Conservation (phyloP, 495 filamentous ascomycete genomes). For the Neurospora sp. region DNA sequence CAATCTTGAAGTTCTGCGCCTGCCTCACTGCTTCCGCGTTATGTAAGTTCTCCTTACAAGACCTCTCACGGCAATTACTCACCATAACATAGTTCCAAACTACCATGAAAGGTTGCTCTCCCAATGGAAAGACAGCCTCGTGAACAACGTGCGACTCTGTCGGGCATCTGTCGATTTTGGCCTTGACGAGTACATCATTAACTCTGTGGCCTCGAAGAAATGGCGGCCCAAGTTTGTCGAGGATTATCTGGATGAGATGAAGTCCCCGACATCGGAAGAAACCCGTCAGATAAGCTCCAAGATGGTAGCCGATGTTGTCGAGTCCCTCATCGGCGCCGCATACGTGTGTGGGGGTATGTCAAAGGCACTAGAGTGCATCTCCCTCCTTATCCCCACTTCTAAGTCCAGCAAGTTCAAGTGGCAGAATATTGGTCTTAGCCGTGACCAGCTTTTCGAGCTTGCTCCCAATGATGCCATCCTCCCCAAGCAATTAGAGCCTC, state of each 20-base stretch:
- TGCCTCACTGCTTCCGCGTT: slow-evolving; percentile 57
- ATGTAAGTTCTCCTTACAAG: slow-evolving; percentile 17
- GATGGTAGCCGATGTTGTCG: slow-evolving; percentile 80
- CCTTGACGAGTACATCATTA: slow-evolving; percentile 67
- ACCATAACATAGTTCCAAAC: slow-evolving; percentile 33
- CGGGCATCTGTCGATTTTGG: slow-evolving; percentile 51
- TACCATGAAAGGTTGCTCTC: slow-evolving; percentile 79
- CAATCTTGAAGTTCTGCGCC: slow-evolving; percentile 68
- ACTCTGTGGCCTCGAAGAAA: slow-evolving; percentile 34
- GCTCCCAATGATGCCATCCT: slow-evolving; percentile 19
- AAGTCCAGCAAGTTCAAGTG: slow-evolving; percentile 40
- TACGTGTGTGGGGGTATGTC: slow-evolving; percentile 59
- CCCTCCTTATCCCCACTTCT: slow-evolving; percentile 46
- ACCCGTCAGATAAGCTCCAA: slow-evolving; percentile 55
- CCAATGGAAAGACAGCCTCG: slow-evolving; percentile 52
- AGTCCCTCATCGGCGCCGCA: slow-evolving; percentile 70
- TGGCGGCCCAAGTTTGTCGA: slow-evolving; percentile 61
- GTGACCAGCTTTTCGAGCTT: slow-evolving; percentile 22
- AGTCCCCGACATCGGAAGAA: slow-evolving; percentile 6
- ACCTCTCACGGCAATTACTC: background rate
- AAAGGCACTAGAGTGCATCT: slow-evolving; percentile 55
- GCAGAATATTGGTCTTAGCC: slow-evolving; percentile 27
- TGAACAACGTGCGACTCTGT: slow-evolving; percentile 62
- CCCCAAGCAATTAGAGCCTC: slow-evolving; percentile 16
- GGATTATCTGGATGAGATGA: slow-evolving; percentile 28